Conservation (phyloP, 2,329 filamentous ascomycete genomes). For the Didymella arachidicola region DNA sequence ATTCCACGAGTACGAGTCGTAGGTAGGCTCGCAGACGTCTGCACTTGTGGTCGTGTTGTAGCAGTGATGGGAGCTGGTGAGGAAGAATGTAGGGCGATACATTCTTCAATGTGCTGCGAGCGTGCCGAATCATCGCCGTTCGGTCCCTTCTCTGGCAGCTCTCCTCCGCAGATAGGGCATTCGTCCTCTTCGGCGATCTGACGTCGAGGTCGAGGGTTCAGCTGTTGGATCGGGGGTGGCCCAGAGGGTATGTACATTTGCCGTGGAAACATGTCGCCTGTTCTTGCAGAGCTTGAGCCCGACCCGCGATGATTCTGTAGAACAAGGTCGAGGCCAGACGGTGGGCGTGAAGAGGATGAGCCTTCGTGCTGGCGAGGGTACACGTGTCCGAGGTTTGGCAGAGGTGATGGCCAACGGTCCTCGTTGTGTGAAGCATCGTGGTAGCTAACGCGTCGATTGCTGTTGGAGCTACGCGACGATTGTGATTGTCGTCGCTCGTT, state of each 20-base stretch:
- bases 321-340: conserved; percentile 6
- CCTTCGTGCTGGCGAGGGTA: conserved; percentile 25
- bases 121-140: conserved; percentile 51
- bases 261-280: conserved; percentile 30
- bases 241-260: conserved; percentile 24
- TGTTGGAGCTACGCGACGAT: conserved; percentile 31
- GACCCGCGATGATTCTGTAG: conserved; percentile 17
- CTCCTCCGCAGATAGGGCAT: conserved; percentile 77
- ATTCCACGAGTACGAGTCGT: conserved; percentile 44
- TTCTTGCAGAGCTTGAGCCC: conserved; percentile 23
- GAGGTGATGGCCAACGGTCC: conserved; percentile 38
- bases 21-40: conserved; percentile 39
- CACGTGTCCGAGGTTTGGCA: conserved; percentile 24
- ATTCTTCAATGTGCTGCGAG: conserved; percentile 56
- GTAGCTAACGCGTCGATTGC: conserved; percentile 37
- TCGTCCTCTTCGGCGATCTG: conserved; percentile 73
- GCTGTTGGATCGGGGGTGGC: conserved; percentile 23
- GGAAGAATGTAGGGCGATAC: conserved; percentile 47
- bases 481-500: conserved; percentile 29
- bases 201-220: conserved; percentile 34
- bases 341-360: conserved; percentile 23
- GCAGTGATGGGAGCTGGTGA: conserved; percentile 28
- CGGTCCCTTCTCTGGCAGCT: conserved; percentile 65
- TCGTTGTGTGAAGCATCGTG: conserved; percentile 29
- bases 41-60: conserved; percentile 19